Evolutionary conservation across 1,284 basidiomycete species (phyloP).

Genomic region (Ustilago lituana): DNA sequence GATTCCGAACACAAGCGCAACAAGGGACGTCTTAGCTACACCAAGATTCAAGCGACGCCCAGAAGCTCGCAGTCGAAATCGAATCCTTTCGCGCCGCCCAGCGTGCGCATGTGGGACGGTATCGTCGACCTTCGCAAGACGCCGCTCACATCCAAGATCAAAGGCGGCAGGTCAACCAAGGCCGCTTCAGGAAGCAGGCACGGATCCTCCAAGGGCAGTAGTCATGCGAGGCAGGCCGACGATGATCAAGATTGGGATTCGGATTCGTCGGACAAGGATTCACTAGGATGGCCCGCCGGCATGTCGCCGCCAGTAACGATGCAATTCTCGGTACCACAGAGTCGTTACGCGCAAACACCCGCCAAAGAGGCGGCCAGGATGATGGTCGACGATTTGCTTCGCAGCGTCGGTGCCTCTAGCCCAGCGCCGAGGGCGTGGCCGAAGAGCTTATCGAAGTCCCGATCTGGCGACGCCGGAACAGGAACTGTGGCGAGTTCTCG

Average conservation of each 20-base stretch:
- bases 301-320: slow-evolving; percentile 88
- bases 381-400: slow-evolving; percentile 64
- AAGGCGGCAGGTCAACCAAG: slow-evolving; percentile 49
- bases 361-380: slow-evolving; percentile 64
- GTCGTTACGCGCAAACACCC: slow-evolving; percentile 73
- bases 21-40: slow-evolving; percentile 42
- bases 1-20: slow-evolving; percentile 52
- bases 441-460: slow-evolving; percentile 29
- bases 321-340: slow-evolving; percentile 80
- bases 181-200: slow-evolving; percentile 67
- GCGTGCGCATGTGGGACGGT: slow-evolving; percentile 73
- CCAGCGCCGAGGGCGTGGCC: slow-evolving; percentile 41
- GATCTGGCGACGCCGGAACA: slow-evolving; percentile 1
- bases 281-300: slow-evolving; percentile 70
- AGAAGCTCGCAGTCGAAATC: slow-evolving; percentile 36
- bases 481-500: slow-evolving; percentile 19
- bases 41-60: slow-evolving; percentile 52
- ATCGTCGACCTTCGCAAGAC: slow-evolving; percentile 78
- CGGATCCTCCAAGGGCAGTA: slow-evolving; percentile 67
- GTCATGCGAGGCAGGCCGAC: slow-evolving; percentile 10
- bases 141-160: slow-evolving; percentile 66
- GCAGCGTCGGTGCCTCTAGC: slow-evolving; percentile 54
- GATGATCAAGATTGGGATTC: slow-evolving; percentile 57
- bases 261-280: slow-evolving; percentile 68
- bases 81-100: slow-evolving; percentile 60